These are phyloP conservation scores for Paramecium tetraurelia DNA, from an alignment of 73 alveolate genomes.

Conservation along the genomic window DNA sequence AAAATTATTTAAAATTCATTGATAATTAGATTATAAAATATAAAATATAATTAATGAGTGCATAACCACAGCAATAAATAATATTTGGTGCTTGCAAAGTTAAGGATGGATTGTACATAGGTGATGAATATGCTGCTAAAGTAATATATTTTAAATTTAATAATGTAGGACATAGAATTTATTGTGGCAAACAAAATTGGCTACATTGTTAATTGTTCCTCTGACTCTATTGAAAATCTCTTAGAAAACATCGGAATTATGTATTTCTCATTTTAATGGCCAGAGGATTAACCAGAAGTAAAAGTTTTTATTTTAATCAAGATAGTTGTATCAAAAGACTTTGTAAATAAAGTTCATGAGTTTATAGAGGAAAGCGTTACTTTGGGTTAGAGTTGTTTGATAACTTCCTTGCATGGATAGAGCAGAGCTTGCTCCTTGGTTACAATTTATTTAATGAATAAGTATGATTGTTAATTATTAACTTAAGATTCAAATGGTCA, in stretches of 20 bases:
- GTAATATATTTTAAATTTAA: not conserved
- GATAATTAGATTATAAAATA: not conserved
- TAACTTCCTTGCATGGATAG: constrained; percentile 41
- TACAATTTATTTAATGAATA: constrained; percentile 46
- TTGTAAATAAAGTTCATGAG: constrained; percentile 11
- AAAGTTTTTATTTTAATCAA: not conserved
- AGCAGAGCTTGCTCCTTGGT: constrained; percentile 48
- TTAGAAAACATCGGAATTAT: not conserved
- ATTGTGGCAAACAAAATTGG: constrained; percentile 39
- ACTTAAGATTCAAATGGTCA: constrained; percentile 74
- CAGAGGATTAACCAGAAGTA: constrained; percentile 43
- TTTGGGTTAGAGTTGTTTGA: constrained; percentile 35
- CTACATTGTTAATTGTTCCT: constrained; percentile 43
- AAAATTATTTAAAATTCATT: not conserved
- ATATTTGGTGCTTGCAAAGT: constrained; percentile 47
- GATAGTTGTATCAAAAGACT: constrained; percentile 11
- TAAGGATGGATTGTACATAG: constrained; percentile 52
- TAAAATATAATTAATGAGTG: not conserved
- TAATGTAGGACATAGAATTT: constrained; percentile 6
- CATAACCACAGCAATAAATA: not conserved
- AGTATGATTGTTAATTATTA: constrained; percentile 33
- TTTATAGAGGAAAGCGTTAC: constrained; percentile 46
- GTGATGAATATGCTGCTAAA: constrained; percentile 55
- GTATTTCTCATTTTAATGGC: constrained; percentile 55
- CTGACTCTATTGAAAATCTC: constrained; percentile 23